These are phyloP conservation scores for Aspergillus leporis DNA, from an alignment of 495 filamentous ascomycete species.

Conservation along the genomic window DNA sequence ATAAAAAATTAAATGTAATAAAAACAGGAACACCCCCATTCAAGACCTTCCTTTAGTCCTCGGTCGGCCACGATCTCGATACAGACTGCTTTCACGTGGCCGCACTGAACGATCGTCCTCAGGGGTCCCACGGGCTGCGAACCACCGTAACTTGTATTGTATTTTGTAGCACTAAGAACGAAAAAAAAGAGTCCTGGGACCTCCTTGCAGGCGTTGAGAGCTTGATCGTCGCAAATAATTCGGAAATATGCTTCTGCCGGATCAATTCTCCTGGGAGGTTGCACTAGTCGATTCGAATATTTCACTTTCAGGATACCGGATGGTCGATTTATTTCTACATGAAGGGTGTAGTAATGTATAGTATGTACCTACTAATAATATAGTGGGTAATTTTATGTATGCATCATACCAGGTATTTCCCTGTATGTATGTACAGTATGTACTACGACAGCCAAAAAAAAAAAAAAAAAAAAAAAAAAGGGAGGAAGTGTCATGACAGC, in stretches of 20 bases:
- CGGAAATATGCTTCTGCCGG: not conserved
- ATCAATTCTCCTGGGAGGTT: not conserved
- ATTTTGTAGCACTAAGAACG: conserved; percentile 6
- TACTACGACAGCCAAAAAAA: not conserved
- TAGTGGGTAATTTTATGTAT: too few relatives aligned
- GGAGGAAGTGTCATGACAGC: conserved; percentile 16
- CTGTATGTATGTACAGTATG: too few relatives aligned
- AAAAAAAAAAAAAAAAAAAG: too few relatives aligned
- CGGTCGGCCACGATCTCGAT: conserved; percentile 25
- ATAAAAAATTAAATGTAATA: not conserved
- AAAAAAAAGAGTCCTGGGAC: not conserved
- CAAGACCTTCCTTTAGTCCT: not conserved
- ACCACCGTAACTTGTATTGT: conserved; percentile 18
- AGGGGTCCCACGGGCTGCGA: conserved; percentile 29
- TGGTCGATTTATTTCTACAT: not conserved
- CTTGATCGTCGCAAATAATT: not conserved
- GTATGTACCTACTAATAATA: too few relatives aligned
- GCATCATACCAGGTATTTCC: too few relatives aligned
- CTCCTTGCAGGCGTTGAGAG: conserved; percentile 7
- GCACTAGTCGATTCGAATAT: not conserved
- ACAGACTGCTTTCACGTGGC: conserved; percentile 27
- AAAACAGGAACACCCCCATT: conserved; percentile 5
- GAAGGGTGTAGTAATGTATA: too few relatives aligned
- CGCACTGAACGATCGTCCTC: conserved; percentile 24
- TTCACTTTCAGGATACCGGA: not conserved